Conservation (phyloP, 768 basidiomycete species). For the Russula lepida region DNA sequence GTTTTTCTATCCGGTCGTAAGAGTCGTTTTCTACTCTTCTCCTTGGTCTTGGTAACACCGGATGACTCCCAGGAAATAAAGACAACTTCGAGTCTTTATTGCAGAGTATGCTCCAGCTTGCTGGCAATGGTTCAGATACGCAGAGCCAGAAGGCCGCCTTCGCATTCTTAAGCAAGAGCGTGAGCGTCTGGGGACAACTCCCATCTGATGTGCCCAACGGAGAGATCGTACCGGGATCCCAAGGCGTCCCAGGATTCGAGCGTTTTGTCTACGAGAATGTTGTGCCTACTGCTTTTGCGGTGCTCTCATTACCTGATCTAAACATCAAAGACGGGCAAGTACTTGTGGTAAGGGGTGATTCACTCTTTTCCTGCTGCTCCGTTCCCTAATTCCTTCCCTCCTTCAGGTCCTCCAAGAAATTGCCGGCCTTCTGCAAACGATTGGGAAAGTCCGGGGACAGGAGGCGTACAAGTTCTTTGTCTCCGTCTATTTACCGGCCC, state of each 20-base stretch:
- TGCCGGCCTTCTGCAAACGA: slow-evolving; percentile 70
- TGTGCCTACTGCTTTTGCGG: slow-evolving; percentile 72
- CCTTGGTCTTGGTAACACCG: not conserved
- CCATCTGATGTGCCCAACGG: slow-evolving; percentile 27
- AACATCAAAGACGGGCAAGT: slow-evolving; percentile 87
- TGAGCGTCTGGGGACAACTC: slow-evolving; percentile 60
- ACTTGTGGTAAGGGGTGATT: slow-evolving; percentile 50
- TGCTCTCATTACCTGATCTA: slow-evolving; percentile 71
- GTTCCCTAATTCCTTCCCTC: not conserved
- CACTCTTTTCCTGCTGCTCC: not conserved
- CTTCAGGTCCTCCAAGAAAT: slow-evolving; percentile 82
- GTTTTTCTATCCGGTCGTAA: slow-evolving; percentile 85
- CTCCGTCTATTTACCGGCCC: slow-evolving; percentile 73
- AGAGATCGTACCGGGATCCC: slow-evolving; percentile 20
- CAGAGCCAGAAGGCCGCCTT: slow-evolving; percentile 72
- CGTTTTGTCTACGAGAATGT: slow-evolving; percentile 83
- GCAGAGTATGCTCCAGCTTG: slow-evolving; percentile 60
- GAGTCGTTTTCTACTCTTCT: slow-evolving; percentile 24
- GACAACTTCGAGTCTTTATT: slow-evolving; percentile 64
- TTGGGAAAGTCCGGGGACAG: slow-evolving; percentile 66
- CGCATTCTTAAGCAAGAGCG: slow-evolving; percentile 62
- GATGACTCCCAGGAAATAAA: slow-evolving; percentile 50
- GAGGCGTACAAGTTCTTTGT: slow-evolving; percentile 81
- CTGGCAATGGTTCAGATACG: slow-evolving; percentile 70
- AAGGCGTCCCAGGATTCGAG: slow-evolving; percentile 79